Evolutionary conservation across 441 rosid genomes (phyloP).

Genomic region (Gossypium laxum): DNA sequence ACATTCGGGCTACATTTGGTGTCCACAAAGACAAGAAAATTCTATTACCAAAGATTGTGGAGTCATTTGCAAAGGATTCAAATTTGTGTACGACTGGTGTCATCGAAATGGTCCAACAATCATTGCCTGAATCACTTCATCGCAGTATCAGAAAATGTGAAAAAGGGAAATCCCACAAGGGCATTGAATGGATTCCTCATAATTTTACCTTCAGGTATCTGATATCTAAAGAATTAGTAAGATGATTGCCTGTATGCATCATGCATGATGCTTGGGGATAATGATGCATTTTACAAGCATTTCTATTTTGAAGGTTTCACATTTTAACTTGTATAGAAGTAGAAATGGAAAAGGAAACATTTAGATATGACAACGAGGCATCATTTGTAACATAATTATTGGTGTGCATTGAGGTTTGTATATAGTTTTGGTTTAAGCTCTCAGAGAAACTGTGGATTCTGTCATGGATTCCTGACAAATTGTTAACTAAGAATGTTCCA

Average conservation of each 20-base stretch:
- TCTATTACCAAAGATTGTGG: neutral
- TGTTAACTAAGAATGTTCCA: neutral
- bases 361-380: slow-evolving; percentile 18
- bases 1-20: neutral
- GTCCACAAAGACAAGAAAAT: neutral
- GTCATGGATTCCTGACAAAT: neutral
- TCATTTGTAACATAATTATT: slow-evolving; percentile 13
- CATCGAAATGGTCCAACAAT: slow-evolving; percentile 51
- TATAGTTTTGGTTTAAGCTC: neutral
- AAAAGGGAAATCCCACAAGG: slow-evolving; percentile 46
- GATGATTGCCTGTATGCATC: slow-evolving; percentile 24
- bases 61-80: slow-evolving; percentile 62
- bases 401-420: neutral
- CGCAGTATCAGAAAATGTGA: slow-evolving; percentile 46
- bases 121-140: slow-evolving; percentile 50
- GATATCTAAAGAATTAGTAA: slow-evolving; percentile 61
- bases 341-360: slow-evolving; percentile 18
- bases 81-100: slow-evolving; percentile 48
- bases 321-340: slow-evolving; percentile 24
- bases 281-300: slow-evolving; percentile 9
- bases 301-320: slow-evolving; percentile 13
- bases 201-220: slow-evolving; percentile 73
- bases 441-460: neutral
- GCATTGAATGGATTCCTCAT: slow-evolving; percentile 72
- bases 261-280: neutral